A percentile compares a stretch with the other conserved stretches of the same genome.
Evolutionary conservation across 495 filamentous ascomycete genomes (phyloP).

Genomic region (Recurvomyces mirabilis): DNA sequence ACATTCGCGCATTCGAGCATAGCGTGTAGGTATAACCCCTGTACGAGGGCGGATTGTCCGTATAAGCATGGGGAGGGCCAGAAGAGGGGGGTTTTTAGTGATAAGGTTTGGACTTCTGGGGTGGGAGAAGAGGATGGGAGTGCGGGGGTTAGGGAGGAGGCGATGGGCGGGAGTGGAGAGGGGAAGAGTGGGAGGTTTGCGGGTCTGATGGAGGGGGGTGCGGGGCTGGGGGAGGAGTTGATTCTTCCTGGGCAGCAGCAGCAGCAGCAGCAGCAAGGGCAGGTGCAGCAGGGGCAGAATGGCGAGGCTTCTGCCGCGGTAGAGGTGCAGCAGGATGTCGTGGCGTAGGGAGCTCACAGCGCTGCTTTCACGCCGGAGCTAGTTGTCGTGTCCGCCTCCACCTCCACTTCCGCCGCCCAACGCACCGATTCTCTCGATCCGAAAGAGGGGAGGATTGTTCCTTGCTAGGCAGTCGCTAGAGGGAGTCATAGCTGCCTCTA

Average conservation of each 20-base stretch:
- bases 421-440: too few species aligned
- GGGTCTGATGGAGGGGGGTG: constrained; percentile 1
- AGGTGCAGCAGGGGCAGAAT: background rate
- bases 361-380: too few species aligned
- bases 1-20: constrained; percentile 78
- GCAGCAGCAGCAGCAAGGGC: background rate
- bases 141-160: constrained; percentile 13
- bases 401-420: too few species aligned
- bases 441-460: too few species aligned
- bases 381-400: too few species aligned
- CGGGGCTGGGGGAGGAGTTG: constrained; percentile 13
- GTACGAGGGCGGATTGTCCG: constrained; percentile 68
- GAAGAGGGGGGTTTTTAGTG: constrained; percentile 56
- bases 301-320: too few species aligned
- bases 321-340: too few species aligned
- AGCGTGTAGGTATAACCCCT: constrained; percentile 84
- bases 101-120: constrained; percentile 94
- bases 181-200: constrained; percentile 8
- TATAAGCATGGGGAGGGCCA: constrained; percentile 94
- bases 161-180: constrained; percentile 34
- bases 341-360: too few species aligned
- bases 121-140: constrained; percentile 37
- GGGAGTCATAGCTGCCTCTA: too few species aligned
- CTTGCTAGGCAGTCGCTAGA: too few species aligned
- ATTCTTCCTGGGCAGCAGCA: constrained; percentile 15